Evolutionary conservation across 352 stramenopile species (phyloP).

Genomic region (Phytophthora lateralis): DNA sequence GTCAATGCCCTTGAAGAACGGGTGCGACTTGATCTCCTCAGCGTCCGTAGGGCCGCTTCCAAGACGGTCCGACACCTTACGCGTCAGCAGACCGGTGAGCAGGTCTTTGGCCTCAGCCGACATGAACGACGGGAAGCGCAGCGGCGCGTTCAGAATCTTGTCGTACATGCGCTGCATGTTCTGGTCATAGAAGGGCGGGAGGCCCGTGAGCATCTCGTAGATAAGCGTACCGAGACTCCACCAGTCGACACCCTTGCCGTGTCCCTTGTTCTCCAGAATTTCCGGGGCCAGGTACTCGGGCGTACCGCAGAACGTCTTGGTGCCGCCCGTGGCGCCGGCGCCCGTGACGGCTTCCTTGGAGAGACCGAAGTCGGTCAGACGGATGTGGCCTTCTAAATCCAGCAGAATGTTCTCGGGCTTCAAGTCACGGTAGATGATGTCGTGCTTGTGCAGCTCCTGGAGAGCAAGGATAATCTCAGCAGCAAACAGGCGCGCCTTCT

Average conservation of each 20-base stretch:
- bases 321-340: conserved; percentile 76
- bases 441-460: conserved; percentile 91
- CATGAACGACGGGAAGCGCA: conserved; percentile 92
- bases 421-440: conserved; percentile 97
- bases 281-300: conserved; percentile 96
- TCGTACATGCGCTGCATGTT: conserved; percentile 96
- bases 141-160: conserved; percentile 92
- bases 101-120: conserved; percentile 88
- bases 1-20: conserved; percentile 94
- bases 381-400: conserved; percentile 94
- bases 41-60: conserved; percentile 87
- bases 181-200: conserved; percentile 94
- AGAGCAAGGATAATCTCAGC: conserved; percentile 95
- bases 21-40: conserved; percentile 93
- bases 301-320: conserved; percentile 93
- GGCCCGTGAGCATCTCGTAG: conserved; percentile 94
- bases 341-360: conserved; percentile 92
- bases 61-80: conserved; percentile 88
- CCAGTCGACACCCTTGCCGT: conserved; percentile 91
- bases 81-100: conserved; percentile 83
- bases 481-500: conserved; percentile 91
- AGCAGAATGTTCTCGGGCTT: conserved; percentile 97
- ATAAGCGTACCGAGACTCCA: conserved; percentile 94
- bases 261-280: conserved; percentile 94
- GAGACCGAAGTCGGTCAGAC: conserved; percentile 95